Percentiles rank a stretch among this genome's conserved stretches.
Evolutionary conservation across 192 early-diverging fungal species (phyloP).

Genomic region (Chytriomyces confervae): DNA sequence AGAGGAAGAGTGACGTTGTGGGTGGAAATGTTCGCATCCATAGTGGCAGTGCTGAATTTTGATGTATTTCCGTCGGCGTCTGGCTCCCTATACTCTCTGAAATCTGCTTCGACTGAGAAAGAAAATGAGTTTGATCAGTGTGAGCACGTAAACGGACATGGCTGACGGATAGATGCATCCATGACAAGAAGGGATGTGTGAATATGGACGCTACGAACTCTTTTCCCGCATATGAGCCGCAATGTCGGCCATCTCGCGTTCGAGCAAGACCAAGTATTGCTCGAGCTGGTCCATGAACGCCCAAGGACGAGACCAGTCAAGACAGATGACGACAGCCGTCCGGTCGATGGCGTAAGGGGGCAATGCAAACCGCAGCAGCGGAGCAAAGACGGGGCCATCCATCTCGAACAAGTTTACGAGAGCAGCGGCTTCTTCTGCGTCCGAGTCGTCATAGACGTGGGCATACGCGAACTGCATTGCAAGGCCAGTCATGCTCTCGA

Average conservation of each 20-base stretch:
- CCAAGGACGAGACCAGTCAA: slow-evolving; percentile 94
- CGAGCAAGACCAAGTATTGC: slow-evolving; percentile 77
- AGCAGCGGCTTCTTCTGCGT: slow-evolving; percentile 70
- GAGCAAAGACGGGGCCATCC: slow-evolving; percentile 61
- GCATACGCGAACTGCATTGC: slow-evolving; percentile 84
- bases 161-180: no score
- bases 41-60: neutral
- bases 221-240: slow-evolving; percentile 41
- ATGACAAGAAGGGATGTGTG: no score
- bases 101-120: slow-evolving; percentile 1
- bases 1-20: slow-evolving; percentile 58
- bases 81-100: slow-evolving; percentile 18
- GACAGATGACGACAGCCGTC: slow-evolving; percentile 73
- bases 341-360: slow-evolving; percentile 63
- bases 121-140: no score
- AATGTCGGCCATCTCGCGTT: slow-evolving; percentile 55
- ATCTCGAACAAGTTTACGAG: slow-evolving; percentile 83
- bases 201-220: no score
- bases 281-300: slow-evolving; percentile 79
- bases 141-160: no score
- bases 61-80: slow-evolving; percentile 2
- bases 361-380: slow-evolving; percentile 61
- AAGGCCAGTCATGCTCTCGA: slow-evolving; percentile 67
- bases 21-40: neutral
- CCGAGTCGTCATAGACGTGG: slow-evolving; percentile 88